phyloP scores from a whole-genome alignment of 2,329 filamentous ascomycete genomes.

The Parascedosporium putredinis region DNA sequence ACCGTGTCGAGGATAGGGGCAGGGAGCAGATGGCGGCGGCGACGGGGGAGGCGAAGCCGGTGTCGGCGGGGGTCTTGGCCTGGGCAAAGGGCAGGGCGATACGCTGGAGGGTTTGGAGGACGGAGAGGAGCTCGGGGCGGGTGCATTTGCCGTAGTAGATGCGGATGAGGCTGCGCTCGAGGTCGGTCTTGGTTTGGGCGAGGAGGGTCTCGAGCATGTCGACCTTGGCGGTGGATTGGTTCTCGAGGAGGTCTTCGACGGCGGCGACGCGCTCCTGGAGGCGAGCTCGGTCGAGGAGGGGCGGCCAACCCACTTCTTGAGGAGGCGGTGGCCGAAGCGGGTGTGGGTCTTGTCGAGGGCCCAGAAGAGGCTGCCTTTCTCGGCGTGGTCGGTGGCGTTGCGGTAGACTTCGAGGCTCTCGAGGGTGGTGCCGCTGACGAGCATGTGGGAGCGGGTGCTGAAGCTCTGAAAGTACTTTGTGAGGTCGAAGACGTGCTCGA shows the following conservation, averaged over 20 bases:
- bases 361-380: conserved; percentile 90
- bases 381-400: conserved; percentile 78
- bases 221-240: conserved; percentile 53
- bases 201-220: conserved; percentile 68
- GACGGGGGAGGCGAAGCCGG: conserved; percentile 61
- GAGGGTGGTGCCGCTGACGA: conserved; percentile 88
- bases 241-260: conserved; percentile 73
- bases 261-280: conserved; percentile 74
- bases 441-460: conserved; percentile 87
- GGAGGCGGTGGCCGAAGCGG: conserved; percentile 73
- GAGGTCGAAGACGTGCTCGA: conserved; percentile 90
- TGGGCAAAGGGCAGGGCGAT: conserved; percentile 68
- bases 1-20: conserved; percentile 63
- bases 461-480: conserved; percentile 98
- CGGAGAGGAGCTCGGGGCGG: conserved; percentile 73
- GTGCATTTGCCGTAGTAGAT: conserved; percentile 98
- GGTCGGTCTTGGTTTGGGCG: conserved; percentile 61
- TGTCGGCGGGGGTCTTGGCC: conserved; percentile 53
- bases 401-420: conserved; percentile 92
- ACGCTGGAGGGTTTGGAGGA: conserved; percentile 75
- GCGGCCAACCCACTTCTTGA: conserved; percentile 91
- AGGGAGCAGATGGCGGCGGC: conserved; percentile 63
- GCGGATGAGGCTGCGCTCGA: conserved; percentile 86
- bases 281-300: conserved; percentile 63
- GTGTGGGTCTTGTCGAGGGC: conserved; percentile 87